A percentile compares a stretch with the other conserved stretches of the same genome.
Conservation (phyloP, 371 early-diverging fungal species). For the Rhizopus delemar region DNA sequence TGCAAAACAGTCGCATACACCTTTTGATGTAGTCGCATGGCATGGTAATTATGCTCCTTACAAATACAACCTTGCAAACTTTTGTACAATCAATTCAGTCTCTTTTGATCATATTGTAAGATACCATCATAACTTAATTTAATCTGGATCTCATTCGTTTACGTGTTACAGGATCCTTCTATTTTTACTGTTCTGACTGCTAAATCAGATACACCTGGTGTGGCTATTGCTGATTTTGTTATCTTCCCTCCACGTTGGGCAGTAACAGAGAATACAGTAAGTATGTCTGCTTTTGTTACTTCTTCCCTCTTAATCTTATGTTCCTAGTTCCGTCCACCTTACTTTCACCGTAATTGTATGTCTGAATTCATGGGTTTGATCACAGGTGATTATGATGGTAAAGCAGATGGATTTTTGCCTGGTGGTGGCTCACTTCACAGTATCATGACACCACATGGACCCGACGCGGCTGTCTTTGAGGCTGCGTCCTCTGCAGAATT, state of each 20-base stretch:
- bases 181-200: slow-evolving; percentile 94
- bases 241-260: slow-evolving; percentile 98
- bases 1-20: slow-evolving; percentile 79
- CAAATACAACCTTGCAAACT: slow-evolving; percentile 89
- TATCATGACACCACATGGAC: slow-evolving; percentile 91
- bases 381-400: slow-evolving; percentile 91
- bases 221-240: slow-evolving; percentile 94
- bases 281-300: slow-evolving; percentile 47
- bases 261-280: slow-evolving; percentile 83
- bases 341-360: slow-evolving; percentile 95
- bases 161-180: slow-evolving; percentile 73
- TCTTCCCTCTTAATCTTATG: slow-evolving; percentile 93
- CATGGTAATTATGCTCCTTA: slow-evolving; percentile 97
- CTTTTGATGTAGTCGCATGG: slow-evolving; percentile 97
- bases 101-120: slow-evolving; percentile 87
- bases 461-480: slow-evolving; percentile 84
- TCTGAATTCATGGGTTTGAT: slow-evolving; percentile 97
- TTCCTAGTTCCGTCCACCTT: slow-evolving; percentile 86
- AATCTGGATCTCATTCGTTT: background rate
- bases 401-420: slow-evolving; percentile 86
- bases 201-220: slow-evolving; percentile 86
- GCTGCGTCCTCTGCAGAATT: slow-evolving; percentile 74
- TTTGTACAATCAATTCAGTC: slow-evolving; percentile 87
- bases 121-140: background rate
- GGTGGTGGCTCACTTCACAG: slow-evolving; percentile 91